Evolutionary conservation across 768 basidiomycete genomes (phyloP).

Genomic region (Crassisporium funariophilum): DNA sequence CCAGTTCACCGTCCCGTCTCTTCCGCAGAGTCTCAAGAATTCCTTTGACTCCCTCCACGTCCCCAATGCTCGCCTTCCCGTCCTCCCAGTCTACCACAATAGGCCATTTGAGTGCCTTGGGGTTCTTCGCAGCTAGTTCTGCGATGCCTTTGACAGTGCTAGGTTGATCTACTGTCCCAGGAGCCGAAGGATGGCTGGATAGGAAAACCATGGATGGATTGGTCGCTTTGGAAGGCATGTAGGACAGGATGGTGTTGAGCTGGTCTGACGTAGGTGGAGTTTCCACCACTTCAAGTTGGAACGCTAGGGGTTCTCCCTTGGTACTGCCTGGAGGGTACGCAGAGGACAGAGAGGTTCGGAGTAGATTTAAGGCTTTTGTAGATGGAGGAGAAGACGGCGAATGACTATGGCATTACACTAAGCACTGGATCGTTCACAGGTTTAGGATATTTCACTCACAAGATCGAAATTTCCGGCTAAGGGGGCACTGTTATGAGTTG

Average conservation of each 20-base stretch:
- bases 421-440: background rate
- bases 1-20: constrained; percentile 64
- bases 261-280: constrained; percentile 69
- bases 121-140: constrained; percentile 55
- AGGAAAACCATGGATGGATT: constrained; percentile 51
- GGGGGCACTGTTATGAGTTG: background rate
- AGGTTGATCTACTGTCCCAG: constrained; percentile 39
- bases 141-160: constrained; percentile 45
- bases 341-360: constrained; percentile 57
- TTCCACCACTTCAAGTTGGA: constrained; percentile 74
- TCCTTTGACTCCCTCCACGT: constrained; percentile 65
- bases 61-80: constrained; percentile 66
- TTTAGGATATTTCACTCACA: constrained; percentile 41
- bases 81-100: constrained; percentile 78
- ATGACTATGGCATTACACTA: constrained; percentile 46
- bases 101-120: constrained; percentile 72
- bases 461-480: constrained; percentile 66
- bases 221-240: constrained; percentile 45
- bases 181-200: constrained; percentile 61
- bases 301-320: constrained; percentile 55
- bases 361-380: constrained; percentile 56
- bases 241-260: constrained; percentile 64
- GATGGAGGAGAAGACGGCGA: constrained; percentile 67
- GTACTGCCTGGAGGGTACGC: constrained; percentile 61
- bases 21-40: constrained; percentile 69